Percentiles rank a stretch among this genome's conserved stretches.
Conservation (phyloP, 1,139 yeast species). For the Meyerozyma guilliermondii region DNA sequence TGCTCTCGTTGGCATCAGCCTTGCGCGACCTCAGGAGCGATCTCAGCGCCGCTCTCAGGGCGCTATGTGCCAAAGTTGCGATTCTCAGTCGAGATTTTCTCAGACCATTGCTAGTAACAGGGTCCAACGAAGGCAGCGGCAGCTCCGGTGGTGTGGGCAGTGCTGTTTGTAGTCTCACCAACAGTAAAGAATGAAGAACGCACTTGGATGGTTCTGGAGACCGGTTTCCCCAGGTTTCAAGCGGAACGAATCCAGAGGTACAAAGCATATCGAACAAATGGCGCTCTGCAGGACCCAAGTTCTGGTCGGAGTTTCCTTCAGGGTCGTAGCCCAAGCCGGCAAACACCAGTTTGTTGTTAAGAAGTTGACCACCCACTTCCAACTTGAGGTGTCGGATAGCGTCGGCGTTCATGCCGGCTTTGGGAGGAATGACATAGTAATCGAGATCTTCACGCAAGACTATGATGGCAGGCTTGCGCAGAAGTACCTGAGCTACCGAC, state of each 20-base stretch:
- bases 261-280: constrained; percentile 94
- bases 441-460: constrained; percentile 93
- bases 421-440: constrained; percentile 83
- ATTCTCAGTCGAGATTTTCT: constrained; percentile 38
- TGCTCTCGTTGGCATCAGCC: constrained; percentile 47
- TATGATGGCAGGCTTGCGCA: constrained; percentile 83
- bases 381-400: constrained; percentile 62
- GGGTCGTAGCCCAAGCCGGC: constrained; percentile 58
- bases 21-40: constrained; percentile 44
- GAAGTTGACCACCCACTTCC: constrained; percentile 54
- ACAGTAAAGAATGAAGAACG: constrained; percentile 76
- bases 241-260: constrained; percentile 71
- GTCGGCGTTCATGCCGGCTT: constrained; percentile 42
- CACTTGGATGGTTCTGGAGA: constrained; percentile 82
- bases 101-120: constrained; percentile 17
- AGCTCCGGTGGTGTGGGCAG: constrained; percentile 43
- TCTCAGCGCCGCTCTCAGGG: constrained; percentile 48
- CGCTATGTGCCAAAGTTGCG: constrained; percentile 38
- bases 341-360: constrained; percentile 58
- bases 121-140: constrained; percentile 49
- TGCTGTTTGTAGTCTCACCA: constrained; percentile 55
- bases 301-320: constrained; percentile 30
- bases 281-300: constrained; percentile 87
- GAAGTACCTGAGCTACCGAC: constrained; percentile 46
- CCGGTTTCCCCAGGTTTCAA: constrained; percentile 83